Percentiles rank a stretch among this genome's conserved stretches.
Conservation (phyloP, 345 rosid species). For the Anacardium occidentale region DNA sequence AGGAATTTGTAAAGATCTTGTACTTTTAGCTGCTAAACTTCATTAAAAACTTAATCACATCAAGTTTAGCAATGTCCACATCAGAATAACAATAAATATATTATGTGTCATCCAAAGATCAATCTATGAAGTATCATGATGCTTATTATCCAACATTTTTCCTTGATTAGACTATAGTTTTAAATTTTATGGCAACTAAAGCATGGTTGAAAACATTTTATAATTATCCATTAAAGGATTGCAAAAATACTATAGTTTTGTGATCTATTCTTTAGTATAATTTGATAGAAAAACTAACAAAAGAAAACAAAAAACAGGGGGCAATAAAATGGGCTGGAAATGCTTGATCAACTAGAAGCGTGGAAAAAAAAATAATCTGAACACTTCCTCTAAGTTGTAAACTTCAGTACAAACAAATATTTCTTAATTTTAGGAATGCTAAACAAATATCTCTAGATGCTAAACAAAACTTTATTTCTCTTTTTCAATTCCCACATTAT, state of each 20-base stretch:
- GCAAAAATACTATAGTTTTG: not conserved
- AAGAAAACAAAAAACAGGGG: not conserved
- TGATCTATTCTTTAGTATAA: not conserved
- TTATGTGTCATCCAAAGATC: not conserved
- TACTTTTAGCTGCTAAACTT: not conserved
- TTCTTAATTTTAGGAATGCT: not conserved
- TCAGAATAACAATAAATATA: not conserved
- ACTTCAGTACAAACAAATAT: not conserved
- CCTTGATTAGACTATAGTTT: not conserved
- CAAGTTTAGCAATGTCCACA: not conserved
- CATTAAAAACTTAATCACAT: not conserved
- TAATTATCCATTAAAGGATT: not conserved
- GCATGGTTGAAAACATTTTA: too few relatives aligned
- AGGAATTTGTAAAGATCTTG: not conserved
- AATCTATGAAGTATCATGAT: not conserved
- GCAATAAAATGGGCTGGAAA: not conserved
- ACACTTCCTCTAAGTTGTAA: not conserved
- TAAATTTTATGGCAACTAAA: too few relatives aligned
- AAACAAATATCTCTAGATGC: not conserved
- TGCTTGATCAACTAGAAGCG: not conserved
- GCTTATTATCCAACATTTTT: not conserved
- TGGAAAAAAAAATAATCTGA: not conserved
- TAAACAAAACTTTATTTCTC: not conserved
- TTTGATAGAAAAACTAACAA: too few relatives aligned
- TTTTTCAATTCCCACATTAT: not conserved